Percentiles rank a stretch among this genome's conserved stretches.
Conservation (phyloP, 441 rosid genomes). For the Melastoma candidum region DNA sequence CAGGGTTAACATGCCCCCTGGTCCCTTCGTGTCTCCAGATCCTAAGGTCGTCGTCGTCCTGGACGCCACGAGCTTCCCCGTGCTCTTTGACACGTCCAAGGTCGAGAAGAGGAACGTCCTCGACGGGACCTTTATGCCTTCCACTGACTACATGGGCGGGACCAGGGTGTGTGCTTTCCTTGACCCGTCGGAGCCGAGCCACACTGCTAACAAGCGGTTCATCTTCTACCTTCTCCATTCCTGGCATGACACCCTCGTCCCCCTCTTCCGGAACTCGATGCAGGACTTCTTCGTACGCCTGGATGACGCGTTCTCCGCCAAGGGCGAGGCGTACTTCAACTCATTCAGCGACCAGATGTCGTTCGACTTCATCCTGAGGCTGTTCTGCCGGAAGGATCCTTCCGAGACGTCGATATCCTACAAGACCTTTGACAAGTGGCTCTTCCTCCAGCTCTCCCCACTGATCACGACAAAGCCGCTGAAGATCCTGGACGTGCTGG, state of each 20-base stretch:
- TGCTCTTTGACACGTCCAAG: slow-evolving; percentile 9
- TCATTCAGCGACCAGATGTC: not conserved
- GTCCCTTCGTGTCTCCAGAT: slow-evolving; percentile 7
- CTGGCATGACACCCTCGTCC: not conserved
- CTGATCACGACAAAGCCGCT: not conserved
- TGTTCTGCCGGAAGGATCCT: not conserved
- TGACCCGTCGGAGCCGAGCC: slow-evolving; percentile 7
- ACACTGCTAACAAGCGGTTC: not conserved
- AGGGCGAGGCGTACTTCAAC: slow-evolving; percentile 3
- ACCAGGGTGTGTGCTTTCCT: slow-evolving; percentile 4
- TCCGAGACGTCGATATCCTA: not conserved
- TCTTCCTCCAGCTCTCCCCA: slow-evolving; percentile 1
- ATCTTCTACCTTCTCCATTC: not conserved
- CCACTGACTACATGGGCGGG: slow-evolving; percentile 1
- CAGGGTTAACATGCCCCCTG: slow-evolving; percentile 6
- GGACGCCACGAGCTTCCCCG: slow-evolving; percentile 5
- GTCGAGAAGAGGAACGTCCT: slow-evolving; percentile 5
- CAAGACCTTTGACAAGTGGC: not conserved
- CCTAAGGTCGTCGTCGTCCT: slow-evolving; percentile 3
- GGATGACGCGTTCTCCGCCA: not conserved
- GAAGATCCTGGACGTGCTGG: not conserved
- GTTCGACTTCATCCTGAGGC: not conserved
- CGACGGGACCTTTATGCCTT: slow-evolving; percentile 3
- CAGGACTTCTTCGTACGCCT: not conserved
- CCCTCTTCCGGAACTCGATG: not conserved